These are phyloP conservation scores for Silene conica DNA, from an alignment of 148 eudicot genomes.

Conservation along the genomic window DNA sequence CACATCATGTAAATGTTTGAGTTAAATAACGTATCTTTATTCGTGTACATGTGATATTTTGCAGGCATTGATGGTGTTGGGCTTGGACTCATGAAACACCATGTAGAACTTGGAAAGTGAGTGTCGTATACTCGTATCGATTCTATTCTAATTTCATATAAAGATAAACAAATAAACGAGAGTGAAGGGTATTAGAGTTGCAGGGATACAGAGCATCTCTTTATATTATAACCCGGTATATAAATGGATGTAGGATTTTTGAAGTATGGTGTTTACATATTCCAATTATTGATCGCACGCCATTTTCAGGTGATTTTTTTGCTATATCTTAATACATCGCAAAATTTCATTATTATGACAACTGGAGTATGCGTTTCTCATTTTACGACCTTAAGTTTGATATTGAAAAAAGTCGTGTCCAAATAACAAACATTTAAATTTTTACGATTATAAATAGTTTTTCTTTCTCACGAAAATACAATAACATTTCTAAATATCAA, in stretches of 20 bases:
- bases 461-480: too few relatives aligned
- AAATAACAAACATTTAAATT: too few relatives aligned
- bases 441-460: too few relatives aligned
- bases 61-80: slow-evolving; percentile 5
- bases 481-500: too few relatives aligned
- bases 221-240: neutral
- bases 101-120: slow-evolving; percentile 5
- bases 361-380: too few relatives aligned
- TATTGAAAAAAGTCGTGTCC: too few relatives aligned
- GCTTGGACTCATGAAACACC: slow-evolving; percentile 3
- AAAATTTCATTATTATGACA: too few relatives aligned
- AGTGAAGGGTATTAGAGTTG: neutral
- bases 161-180: too few relatives aligned
- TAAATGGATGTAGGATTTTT: slow-evolving; percentile 34
- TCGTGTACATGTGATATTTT: neutral
- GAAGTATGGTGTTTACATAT: slow-evolving; percentile 61
- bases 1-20: too few relatives aligned
- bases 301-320: slow-evolving; percentile 39
- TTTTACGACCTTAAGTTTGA: too few relatives aligned
- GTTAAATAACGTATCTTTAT: too few relatives aligned
- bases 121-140: neutral
- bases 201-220: neutral
- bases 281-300: slow-evolving; percentile 47
- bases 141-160: neutral
- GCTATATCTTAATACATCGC: too few relatives aligned